phyloP scores from a whole-genome alignment of 768 basidiomycete species.

The Albatrellus ellisii region DNA sequence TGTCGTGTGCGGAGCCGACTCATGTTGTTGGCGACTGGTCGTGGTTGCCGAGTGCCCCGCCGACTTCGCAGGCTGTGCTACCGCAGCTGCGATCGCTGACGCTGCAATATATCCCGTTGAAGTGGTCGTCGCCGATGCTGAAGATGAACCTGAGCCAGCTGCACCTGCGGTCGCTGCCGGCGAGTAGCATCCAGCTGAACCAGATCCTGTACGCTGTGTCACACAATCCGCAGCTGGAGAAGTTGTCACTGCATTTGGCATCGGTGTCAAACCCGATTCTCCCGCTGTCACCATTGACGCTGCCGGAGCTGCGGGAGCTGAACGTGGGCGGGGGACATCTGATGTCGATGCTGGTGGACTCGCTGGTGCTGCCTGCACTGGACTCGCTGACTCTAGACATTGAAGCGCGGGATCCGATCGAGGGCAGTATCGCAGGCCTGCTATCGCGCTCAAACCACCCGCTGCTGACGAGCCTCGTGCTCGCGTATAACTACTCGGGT shows the following conservation, averaged over 20 bases:
- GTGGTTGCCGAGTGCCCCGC: conserved; percentile 50
- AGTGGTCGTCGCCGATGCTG: conserved; percentile 66
- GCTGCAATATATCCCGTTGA: conserved; percentile 62
- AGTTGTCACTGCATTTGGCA: conserved; percentile 47
- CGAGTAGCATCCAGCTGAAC: conserved; percentile 49
- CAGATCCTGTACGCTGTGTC: conserved; percentile 53
- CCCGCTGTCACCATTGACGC: conserved; percentile 39
- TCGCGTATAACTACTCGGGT: conserved; percentile 38
- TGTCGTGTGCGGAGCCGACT: conserved; percentile 54
- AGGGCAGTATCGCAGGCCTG: conserved; percentile 53
- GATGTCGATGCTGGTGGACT: conserved; percentile 47
- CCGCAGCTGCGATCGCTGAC: conserved; percentile 44
- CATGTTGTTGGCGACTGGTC: conserved; percentile 46
- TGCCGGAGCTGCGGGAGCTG: conserved; percentile 40
- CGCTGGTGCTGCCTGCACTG: conserved; percentile 43
- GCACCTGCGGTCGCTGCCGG: conserved; percentile 53
- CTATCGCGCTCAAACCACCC: conserved; percentile 48
- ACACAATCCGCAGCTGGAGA: conserved; percentile 42
- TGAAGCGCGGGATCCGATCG: conserved; percentile 62
- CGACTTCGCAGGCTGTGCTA: conserved; percentile 23
- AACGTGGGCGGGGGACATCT: conserved; percentile 56
- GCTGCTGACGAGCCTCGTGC: conserved; percentile 41
- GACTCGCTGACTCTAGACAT: conserved; percentile 53
- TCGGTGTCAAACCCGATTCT: conserved; percentile 49
- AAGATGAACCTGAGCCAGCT: conserved; percentile 42